Percentiles rank a stretch among this genome's conserved stretches.
Conservation (phyloP, 208 protist species). For the Leishmania major region DNA sequence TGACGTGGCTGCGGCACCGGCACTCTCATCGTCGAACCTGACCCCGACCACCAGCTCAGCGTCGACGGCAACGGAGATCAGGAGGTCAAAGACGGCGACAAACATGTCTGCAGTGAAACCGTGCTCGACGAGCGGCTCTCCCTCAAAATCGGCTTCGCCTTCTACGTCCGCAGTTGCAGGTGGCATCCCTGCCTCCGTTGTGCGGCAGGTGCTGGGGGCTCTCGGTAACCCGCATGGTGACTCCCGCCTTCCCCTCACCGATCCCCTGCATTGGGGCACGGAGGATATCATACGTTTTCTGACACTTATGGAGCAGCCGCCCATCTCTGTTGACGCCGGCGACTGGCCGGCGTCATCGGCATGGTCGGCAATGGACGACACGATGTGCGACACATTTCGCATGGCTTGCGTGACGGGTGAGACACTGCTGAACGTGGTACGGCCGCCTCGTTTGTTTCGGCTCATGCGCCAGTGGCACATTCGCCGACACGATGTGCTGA, state of each 20-base stretch:
- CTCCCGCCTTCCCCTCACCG: slow-evolving; percentile 39
- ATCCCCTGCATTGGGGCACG: slow-evolving; percentile 74
- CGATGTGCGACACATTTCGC: slow-evolving; percentile 70
- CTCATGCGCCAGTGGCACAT: slow-evolving; percentile 84
- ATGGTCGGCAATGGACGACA: slow-evolving; percentile 55
- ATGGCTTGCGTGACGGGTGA: slow-evolving; percentile 64
- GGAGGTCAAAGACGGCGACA: background rate
- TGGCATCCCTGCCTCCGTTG: slow-evolving; percentile 17
- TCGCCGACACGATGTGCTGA: slow-evolving; percentile 50
- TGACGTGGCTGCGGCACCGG: background rate
- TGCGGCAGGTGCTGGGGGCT: slow-evolving; percentile 21
- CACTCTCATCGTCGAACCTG: background rate
- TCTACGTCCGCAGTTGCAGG: background rate
- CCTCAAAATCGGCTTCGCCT: background rate
- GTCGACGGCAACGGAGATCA: background rate
- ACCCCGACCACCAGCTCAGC: background rate
- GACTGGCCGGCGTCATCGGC: background rate
- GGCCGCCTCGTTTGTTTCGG: slow-evolving; percentile 69
- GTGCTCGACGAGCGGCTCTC: background rate
- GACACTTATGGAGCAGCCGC: slow-evolving; percentile 37
- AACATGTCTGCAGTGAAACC: background rate
- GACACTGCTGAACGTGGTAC: slow-evolving; percentile 68
- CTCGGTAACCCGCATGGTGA: slow-evolving; percentile 62
- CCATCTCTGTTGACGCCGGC: background rate
- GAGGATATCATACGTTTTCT: slow-evolving; percentile 67